Evolutionary conservation across 345 rosid genomes (phyloP).

Genomic region (Syzygium aqueum): DNA sequence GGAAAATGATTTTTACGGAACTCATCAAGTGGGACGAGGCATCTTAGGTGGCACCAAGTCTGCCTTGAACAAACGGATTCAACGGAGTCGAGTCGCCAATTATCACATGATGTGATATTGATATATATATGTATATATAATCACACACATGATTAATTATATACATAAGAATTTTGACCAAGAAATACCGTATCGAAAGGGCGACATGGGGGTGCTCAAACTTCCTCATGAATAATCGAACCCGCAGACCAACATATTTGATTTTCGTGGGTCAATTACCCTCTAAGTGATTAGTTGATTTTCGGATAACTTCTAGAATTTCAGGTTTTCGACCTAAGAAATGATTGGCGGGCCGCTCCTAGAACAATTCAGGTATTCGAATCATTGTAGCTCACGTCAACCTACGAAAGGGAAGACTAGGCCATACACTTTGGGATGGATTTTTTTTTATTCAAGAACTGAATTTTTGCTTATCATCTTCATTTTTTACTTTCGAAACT

Average conservation of each 20-base stretch:
- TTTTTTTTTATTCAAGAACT: too few relatives aligned
- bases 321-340: background rate
- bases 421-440: background rate
- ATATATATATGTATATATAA: too few relatives aligned
- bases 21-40: background rate
- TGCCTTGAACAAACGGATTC: too few relatives aligned
- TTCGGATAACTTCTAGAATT: too few relatives aligned
- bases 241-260: background rate
- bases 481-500: too few relatives aligned
- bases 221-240: background rate
- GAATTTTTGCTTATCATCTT: too few relatives aligned
- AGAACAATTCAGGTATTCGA: too few relatives aligned
- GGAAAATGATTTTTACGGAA: background rate
- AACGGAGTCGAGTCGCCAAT: too few relatives aligned
- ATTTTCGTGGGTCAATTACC: too few relatives aligned
- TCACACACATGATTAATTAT: too few relatives aligned
- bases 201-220: background rate
- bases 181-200: background rate
- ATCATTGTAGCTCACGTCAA: background rate
- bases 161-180: background rate
- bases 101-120: too few relatives aligned
- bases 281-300: background rate
- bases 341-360: background rate
- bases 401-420: background rate
- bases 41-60: too few relatives aligned